Evolutionary conservation across 2,329 filamentous ascomycete species (phyloP).

Genomic region (Fusarium coffeatum): DNA sequence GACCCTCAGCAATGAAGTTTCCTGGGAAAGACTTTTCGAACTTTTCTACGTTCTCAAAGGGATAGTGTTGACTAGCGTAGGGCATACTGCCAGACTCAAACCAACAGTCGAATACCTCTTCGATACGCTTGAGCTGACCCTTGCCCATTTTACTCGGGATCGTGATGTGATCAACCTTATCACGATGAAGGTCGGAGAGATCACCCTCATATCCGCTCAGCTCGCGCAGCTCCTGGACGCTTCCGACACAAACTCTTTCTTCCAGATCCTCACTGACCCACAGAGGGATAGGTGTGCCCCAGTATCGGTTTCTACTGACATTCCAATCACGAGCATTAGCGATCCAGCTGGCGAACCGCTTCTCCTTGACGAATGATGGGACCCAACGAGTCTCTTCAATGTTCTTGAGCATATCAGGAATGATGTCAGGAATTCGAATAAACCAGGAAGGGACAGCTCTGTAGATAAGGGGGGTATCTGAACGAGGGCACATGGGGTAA

Average conservation of each 20-base stretch:
- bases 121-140: constrained; percentile 80
- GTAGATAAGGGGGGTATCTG: constrained; percentile 95
- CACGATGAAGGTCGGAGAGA: constrained; percentile 86
- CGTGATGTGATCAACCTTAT: constrained; percentile 93
- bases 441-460: constrained; percentile 95
- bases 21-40: constrained; percentile 87
- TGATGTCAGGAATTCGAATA: constrained; percentile 84
- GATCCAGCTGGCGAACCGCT: constrained; percentile 92
- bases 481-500: constrained; percentile 93
- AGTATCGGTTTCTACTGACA: constrained; percentile 91
- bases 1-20: constrained; percentile 92
- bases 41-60: constrained; percentile 86
- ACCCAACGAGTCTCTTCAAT: constrained; percentile 94
- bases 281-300: constrained; percentile 91
- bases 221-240: constrained; percentile 83
- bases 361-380: constrained; percentile 89
- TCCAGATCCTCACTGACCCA: constrained; percentile 93
- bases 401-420: constrained; percentile 90
- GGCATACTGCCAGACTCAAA: constrained; percentile 98
- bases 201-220: constrained; percentile 88
- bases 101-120: constrained; percentile 97
- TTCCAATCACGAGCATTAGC: constrained; percentile 94
- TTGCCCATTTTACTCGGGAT: constrained; percentile 92
- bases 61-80: constrained; percentile 90
- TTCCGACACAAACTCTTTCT: constrained; percentile 88